These are phyloP conservation scores for Apiotrichum akiyoshidainum DNA, from an alignment of 1,284 basidiomycete species.

Conservation along the genomic window DNA sequence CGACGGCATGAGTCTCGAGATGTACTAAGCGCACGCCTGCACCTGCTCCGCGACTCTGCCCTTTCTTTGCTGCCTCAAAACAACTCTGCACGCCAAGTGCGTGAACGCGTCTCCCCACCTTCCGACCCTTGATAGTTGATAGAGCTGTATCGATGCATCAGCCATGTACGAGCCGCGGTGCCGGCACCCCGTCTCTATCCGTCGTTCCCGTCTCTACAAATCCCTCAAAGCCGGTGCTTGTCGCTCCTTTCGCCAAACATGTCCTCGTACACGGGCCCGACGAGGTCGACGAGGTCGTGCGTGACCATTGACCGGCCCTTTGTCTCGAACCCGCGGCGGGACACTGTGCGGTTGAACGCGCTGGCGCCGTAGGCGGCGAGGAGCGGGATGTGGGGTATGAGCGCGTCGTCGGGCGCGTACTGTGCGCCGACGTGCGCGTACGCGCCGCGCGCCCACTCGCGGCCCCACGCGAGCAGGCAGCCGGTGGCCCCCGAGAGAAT, in stretches of 20 bases:
- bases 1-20: slow-evolving; percentile 89
- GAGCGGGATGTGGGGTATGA: slow-evolving; percentile 64
- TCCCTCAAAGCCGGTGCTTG: slow-evolving; percentile 17
- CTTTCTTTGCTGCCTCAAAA: neutral
- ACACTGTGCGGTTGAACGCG: slow-evolving; percentile 79
- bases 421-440: slow-evolving; percentile 55
- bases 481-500: slow-evolving; percentile 83
- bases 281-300: slow-evolving; percentile 77
- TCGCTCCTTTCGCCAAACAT: slow-evolving; percentile 57
- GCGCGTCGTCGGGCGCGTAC: slow-evolving; percentile 56
- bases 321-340: slow-evolving; percentile 68
- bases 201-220: too few relatives aligned
- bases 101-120: neutral
- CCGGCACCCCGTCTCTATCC: too few relatives aligned
- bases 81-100: too few relatives aligned
- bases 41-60: neutral
- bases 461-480: slow-evolving; percentile 88
- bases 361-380: slow-evolving; percentile 85
- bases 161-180: too few relatives aligned
- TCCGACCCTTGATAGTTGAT: too few relatives aligned
- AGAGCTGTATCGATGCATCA: too few relatives aligned
- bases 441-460: slow-evolving; percentile 77
- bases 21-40: slow-evolving; percentile 63
- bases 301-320: slow-evolving; percentile 82
- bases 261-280: slow-evolving; percentile 69